phyloP scores from a whole-genome alignment of 2,329 filamentous ascomycete genomes.

The Simplicillium sp. region DNA sequence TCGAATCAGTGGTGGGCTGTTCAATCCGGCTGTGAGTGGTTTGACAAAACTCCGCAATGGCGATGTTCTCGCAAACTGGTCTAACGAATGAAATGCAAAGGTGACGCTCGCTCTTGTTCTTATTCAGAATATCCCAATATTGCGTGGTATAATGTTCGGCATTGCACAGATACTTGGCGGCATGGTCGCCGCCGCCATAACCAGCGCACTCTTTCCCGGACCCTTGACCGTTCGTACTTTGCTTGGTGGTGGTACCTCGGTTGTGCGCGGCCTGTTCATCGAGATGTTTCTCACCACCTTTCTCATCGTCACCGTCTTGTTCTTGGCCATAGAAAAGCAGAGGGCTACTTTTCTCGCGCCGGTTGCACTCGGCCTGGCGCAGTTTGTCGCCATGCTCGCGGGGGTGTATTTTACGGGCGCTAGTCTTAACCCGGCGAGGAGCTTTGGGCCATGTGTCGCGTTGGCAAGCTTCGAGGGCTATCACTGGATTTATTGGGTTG shows the following conservation, averaged over 20 bases:
- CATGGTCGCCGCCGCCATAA: too few species aligned
- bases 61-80: too few species aligned
- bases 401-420: constrained; percentile 29
- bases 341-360: constrained; percentile 59
- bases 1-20: too few species aligned
- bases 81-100: too few species aligned
- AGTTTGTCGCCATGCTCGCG: constrained; percentile 46
- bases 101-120: too few species aligned
- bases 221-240: too few species aligned
- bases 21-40: too few species aligned
- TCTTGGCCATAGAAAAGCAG: constrained; percentile 62
- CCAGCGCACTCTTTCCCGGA: too few species aligned
- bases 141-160: too few species aligned
- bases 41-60: too few species aligned
- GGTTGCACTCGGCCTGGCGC: constrained; percentile 55
- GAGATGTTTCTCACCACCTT: constrained; percentile 54
- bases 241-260: constrained; percentile 36
- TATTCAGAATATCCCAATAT: too few species aligned
- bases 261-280: constrained; percentile 49
- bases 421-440: constrained; percentile 34
- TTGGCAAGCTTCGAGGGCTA: constrained; percentile 26
- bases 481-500: constrained; percentile 42
- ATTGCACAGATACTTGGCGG: too few species aligned
- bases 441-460: constrained; percentile 33
- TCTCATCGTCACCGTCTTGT: constrained; percentile 51